A percentile compares a stretch with the other conserved stretches of the same genome.
phyloP scores from a whole-genome alignment of 768 basidiomycete species.

The Jaapia argillacea region DNA sequence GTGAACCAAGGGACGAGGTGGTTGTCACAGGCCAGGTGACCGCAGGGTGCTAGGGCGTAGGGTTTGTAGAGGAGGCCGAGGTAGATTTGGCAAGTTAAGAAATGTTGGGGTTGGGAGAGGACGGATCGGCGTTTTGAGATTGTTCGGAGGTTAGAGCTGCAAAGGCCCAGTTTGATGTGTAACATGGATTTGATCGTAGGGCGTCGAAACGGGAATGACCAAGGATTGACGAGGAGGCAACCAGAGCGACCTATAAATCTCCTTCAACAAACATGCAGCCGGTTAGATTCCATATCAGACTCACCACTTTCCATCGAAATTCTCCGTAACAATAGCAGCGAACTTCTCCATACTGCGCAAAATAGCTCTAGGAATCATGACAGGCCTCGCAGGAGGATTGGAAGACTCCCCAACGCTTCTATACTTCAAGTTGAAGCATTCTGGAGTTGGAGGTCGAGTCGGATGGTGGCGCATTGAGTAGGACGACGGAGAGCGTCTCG shows the following conservation, averaged over 20 bases:
- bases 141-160: slow-evolving; percentile 11
- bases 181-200: slow-evolving; percentile 37
- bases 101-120: slow-evolving; percentile 45
- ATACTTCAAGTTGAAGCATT: slow-evolving; percentile 92
- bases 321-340: slow-evolving; percentile 94
- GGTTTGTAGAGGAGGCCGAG: slow-evolving; percentile 66
- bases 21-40: slow-evolving; percentile 59
- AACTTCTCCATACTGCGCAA: slow-evolving; percentile 91
- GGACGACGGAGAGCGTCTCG: slow-evolving; percentile 85
- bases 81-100: slow-evolving; percentile 72
- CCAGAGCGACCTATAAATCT: slow-evolving; percentile 89
- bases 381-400: slow-evolving; percentile 64
- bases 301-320: slow-evolving; percentile 95
- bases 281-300: slow-evolving; percentile 12
- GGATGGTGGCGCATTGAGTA: slow-evolving; percentile 98
- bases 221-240: slow-evolving; percentile 92
- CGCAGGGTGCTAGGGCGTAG: slow-evolving; percentile 67
- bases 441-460: slow-evolving; percentile 97
- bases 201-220: slow-evolving; percentile 86
- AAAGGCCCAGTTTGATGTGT: neutral
- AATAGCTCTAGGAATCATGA: slow-evolving; percentile 98
- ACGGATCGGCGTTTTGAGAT: slow-evolving; percentile 43
- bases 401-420: slow-evolving; percentile 65
- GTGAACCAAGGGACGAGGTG: slow-evolving; percentile 78
- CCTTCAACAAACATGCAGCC: neutral